Percentiles rank a stretch among this genome's conserved stretches.
phyloP scores from a whole-genome alignment of 108 stramenopile species.

The Mayamaea pseudoterrestris region DNA sequence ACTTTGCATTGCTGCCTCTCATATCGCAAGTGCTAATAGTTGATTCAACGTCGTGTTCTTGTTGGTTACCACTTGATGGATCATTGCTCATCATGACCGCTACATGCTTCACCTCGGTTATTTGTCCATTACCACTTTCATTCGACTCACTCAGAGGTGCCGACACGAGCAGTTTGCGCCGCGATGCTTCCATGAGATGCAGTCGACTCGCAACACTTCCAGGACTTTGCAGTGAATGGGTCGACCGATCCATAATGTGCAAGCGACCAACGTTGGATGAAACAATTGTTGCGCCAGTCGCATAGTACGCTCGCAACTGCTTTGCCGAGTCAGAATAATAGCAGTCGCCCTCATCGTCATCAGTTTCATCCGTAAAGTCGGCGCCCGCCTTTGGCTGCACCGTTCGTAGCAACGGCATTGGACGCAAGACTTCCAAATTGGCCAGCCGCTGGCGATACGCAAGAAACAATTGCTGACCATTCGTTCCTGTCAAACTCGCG shows the following conservation, averaged over 20 bases:
- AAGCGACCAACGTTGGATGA: conserved; percentile 57
- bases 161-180: conserved; percentile 11
- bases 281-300: conserved; percentile 69
- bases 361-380: neutral
- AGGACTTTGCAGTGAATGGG: conserved; percentile 63
- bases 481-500: conserved; percentile 26
- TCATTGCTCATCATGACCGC: too few species aligned
- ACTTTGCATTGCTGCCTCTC: too few species aligned
- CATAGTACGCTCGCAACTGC: conserved; percentile 57
- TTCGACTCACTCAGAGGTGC: too few species aligned
- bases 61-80: too few species aligned
- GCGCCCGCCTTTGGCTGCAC: conserved; percentile 15
- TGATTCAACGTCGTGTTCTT: too few species aligned
- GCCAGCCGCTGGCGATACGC: conserved; percentile 75
- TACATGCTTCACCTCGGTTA: too few species aligned
- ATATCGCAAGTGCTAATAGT: too few species aligned
- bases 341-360: too few species aligned
- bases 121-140: too few species aligned
- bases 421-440: conserved; percentile 69
- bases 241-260: conserved; percentile 82
- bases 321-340: neutral
- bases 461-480: conserved; percentile 39
- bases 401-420: conserved; percentile 58
- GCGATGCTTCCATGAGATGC: conserved; percentile 49
- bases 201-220: conserved; percentile 65